Conservation (phyloP, 2,329 filamentous ascomycete genomes). For the Hypoxylon sp. region DNA sequence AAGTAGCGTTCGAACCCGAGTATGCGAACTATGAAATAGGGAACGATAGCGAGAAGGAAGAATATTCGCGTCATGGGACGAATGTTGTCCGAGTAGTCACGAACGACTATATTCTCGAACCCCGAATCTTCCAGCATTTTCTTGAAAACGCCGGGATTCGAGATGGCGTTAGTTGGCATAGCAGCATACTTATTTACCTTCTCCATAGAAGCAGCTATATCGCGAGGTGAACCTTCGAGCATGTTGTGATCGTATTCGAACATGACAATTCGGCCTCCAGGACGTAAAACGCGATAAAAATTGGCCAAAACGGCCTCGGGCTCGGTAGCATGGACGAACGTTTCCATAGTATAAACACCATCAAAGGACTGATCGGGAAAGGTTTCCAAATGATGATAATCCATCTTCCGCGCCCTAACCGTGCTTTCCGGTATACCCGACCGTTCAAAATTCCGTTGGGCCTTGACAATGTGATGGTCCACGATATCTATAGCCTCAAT, state of each 20-base stretch:
- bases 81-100: slow-evolving; percentile 63
- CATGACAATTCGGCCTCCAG: slow-evolving; percentile 63
- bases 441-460: slow-evolving; percentile 58
- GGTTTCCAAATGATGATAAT: slow-evolving; percentile 66
- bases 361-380: slow-evolving; percentile 60
- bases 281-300: slow-evolving; percentile 64
- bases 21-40: slow-evolving; percentile 62
- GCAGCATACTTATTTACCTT: slow-evolving; percentile 60
- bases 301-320: slow-evolving; percentile 60
- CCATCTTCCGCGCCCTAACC: slow-evolving; percentile 59
- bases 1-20: slow-evolving; percentile 62
- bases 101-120: slow-evolving; percentile 61
- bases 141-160: slow-evolving; percentile 58
- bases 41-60: slow-evolving; percentile 61
- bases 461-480: slow-evolving; percentile 62
- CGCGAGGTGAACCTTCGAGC: slow-evolving; percentile 51
- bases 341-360: slow-evolving; percentile 70
- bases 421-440: slow-evolving; percentile 54
- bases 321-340: slow-evolving; percentile 67
- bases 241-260: slow-evolving; percentile 64
- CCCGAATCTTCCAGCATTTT: slow-evolving; percentile 61
- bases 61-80: slow-evolving; percentile 65
- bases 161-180: slow-evolving; percentile 62
- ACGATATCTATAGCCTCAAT: slow-evolving; percentile 66
- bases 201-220: slow-evolving; percentile 49